A percentile compares a stretch with the other conserved stretches of the same genome.
These are phyloP conservation scores for Penicillium paxilli DNA, from an alignment of 495 filamentous ascomycete genomes.

Conservation along the genomic window DNA sequence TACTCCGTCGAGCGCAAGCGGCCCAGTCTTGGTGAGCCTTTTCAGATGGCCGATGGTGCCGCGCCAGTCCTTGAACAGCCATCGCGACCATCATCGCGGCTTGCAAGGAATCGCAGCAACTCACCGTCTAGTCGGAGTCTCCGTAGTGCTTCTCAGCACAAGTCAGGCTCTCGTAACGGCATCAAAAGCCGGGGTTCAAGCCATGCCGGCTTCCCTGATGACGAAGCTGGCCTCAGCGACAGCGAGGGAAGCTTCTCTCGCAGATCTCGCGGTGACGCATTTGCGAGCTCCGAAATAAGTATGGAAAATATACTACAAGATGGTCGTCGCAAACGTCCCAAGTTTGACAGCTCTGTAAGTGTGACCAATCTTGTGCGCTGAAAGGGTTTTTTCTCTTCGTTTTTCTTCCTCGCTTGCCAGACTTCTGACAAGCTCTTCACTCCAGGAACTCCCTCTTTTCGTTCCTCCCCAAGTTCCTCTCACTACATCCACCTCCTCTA, in stretches of 20 bases:
- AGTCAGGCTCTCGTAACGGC: conserved; percentile 62
- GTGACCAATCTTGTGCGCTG: conserved; percentile 6
- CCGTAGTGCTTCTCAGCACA: conserved; percentile 79
- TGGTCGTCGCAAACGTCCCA: conserved; percentile 89
- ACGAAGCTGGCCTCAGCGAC: conserved; percentile 75
- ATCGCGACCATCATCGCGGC: conserved; percentile 64
- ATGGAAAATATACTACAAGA: conserved; percentile 97
- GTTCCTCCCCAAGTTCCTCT: conserved; percentile 91
- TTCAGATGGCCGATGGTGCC: conserved; percentile 55
- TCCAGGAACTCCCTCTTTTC: conserved; percentile 90
- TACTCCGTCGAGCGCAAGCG: conserved; percentile 46
- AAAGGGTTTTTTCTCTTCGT: not conserved
- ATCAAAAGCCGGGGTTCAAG: conserved; percentile 69
- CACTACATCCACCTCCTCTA: conserved; percentile 83
- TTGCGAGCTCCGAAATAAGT: conserved; percentile 95
- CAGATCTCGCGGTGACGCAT: conserved; percentile 71
- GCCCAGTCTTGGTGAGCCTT: conserved; percentile 54
- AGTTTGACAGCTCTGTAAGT: conserved; percentile 96
- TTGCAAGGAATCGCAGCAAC: conserved; percentile 74
- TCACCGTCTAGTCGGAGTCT: conserved; percentile 78
- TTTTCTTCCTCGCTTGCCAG: conserved; percentile 10
- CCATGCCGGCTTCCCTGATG: conserved; percentile 64
- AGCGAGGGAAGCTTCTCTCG: conserved; percentile 77
- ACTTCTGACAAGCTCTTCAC: conserved; percentile 14
- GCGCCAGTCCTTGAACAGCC: conserved; percentile 54